Evolutionary conservation across 768 basidiomycete genomes (phyloP).

Genomic region (Rhizopogon vinicolor): DNA sequence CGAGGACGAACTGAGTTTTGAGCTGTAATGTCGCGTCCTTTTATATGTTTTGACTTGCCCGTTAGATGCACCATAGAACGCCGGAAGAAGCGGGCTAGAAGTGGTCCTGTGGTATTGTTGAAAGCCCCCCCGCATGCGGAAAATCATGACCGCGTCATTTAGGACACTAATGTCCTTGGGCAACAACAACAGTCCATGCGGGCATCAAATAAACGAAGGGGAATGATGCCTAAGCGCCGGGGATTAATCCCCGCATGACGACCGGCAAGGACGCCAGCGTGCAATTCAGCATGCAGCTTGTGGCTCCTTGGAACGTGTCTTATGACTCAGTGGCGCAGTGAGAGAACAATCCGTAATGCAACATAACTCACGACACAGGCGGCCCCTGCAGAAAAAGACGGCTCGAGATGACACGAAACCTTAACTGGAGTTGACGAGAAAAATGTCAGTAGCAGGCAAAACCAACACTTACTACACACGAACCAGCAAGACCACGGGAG

Average conservation of each 20-base stretch:
- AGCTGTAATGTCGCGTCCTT: neutral
- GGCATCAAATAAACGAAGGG: neutral
- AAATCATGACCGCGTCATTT: slow-evolving; percentile 1
- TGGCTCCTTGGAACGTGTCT: neutral
- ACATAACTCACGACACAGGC: no score
- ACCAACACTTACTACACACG: no score
- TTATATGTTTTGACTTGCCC: slow-evolving; percentile 15
- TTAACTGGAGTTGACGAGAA: no score
- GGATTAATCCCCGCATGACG: neutral
- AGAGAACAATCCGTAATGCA: no score
- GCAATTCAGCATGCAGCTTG: neutral
- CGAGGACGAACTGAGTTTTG: neutral
- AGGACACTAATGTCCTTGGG: neutral
- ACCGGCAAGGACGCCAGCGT: neutral
- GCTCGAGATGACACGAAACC: no score
- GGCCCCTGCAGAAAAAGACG: no score
- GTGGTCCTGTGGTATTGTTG: neutral
- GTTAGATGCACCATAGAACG: slow-evolving; percentile 8
- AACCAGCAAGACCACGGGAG: no score
- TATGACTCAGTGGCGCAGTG: neutral
- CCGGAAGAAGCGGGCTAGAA: neutral
- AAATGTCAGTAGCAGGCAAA: no score
- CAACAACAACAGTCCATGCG: neutral
- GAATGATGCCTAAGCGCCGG: neutral
- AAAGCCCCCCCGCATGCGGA: neutral